Base-by-base conservation (phyloP, 2,329 filamentous ascomycete genomes). In the Conoideocrella luteorostrata region DNA sequence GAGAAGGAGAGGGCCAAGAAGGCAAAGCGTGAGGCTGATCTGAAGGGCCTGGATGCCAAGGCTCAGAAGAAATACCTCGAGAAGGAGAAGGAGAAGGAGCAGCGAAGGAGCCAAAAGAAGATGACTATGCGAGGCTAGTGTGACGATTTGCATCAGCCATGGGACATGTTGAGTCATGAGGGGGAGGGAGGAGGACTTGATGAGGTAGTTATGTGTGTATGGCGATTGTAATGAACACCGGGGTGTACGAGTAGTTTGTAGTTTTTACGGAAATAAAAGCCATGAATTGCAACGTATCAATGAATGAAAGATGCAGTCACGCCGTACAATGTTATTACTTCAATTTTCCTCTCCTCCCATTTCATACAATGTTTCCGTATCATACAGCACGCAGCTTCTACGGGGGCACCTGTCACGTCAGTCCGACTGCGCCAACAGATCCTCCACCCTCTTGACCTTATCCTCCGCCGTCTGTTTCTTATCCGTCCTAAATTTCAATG, bases 41-140 rank as follows among this genome's bases (percentile, higher is more conserved):
- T 93, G 51, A 85, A 82, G 57, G 75, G 76, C 11, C 75, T 91
- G 57, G 84, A 84, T 56, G 86, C 87, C 44, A 88, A 90, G 65
- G 84, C 86, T 48, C 87, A 91, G 74, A 86, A 87, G 72, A 89
- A 88, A 69, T 91, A 82, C 62, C 74, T 91, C 44, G 86, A 90
- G 55, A 85, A 81, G 66, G 86, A 91, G 73, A 79, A 75, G 55
- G 84, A 88, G 61, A 87, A 84, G 75, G 84, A 85, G 66, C 47
- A 75, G 58, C 74, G 75, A 56, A 75, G 70, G 64, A 63, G 63
- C 23, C 65, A 70, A 52, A 79, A 75, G 69, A 76, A 71, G 65
- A 65, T 69, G 62, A 79, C 75, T 6, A 61, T 70, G 52, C 69
- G 76, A 30, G 76, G 61, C 23, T 79, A 67, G 53, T 42, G 15